Evolutionary conservation across 768 basidiomycete genomes (phyloP).

Genomic region (Sarcodon aspratus): DNA sequence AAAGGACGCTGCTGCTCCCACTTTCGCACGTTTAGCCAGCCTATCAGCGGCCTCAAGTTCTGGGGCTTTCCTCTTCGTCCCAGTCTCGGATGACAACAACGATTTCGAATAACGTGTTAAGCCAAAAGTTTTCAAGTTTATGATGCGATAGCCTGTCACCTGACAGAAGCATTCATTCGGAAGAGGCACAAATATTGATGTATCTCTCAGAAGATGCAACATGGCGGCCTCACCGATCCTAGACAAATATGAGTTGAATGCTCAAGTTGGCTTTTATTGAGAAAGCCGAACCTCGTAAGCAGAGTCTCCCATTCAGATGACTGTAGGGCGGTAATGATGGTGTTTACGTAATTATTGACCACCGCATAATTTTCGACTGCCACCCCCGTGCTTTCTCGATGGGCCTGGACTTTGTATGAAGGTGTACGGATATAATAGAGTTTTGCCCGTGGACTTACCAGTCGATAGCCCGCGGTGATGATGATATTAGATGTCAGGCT

Average conservation of each 20-base stretch:
- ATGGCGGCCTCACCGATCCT: conserved; percentile 75
- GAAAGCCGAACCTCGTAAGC: conserved; percentile 38
- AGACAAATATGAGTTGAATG: not conserved
- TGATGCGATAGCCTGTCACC: conserved; percentile 62
- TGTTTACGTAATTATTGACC: conserved; percentile 36
- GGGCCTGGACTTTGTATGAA: not conserved
- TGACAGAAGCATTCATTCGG: conserved; percentile 84
- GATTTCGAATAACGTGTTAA: not conserved
- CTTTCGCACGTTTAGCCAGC: too few relatives aligned
- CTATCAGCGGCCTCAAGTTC: too few relatives aligned
- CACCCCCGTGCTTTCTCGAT: conserved; percentile 5
- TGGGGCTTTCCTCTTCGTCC: too few relatives aligned
- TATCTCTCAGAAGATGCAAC: conserved; percentile 65
- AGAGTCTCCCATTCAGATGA: conserved; percentile 56
- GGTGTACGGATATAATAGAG: not conserved
- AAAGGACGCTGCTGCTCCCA: too few relatives aligned
- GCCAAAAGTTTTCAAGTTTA: conserved; percentile 22
- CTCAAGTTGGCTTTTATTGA: not conserved
- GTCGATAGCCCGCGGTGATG: conserved; percentile 54
- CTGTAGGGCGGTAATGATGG: conserved; percentile 57
- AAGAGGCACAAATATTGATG: conserved; percentile 64
- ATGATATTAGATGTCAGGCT: conserved; percentile 38
- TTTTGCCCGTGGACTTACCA: conserved; percentile 24
- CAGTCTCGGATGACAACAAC: too few relatives aligned
- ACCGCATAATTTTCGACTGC: not conserved